Evolutionary conservation across 768 basidiomycete species (phyloP).

Genomic region (Tephrocybe sp.): DNA sequence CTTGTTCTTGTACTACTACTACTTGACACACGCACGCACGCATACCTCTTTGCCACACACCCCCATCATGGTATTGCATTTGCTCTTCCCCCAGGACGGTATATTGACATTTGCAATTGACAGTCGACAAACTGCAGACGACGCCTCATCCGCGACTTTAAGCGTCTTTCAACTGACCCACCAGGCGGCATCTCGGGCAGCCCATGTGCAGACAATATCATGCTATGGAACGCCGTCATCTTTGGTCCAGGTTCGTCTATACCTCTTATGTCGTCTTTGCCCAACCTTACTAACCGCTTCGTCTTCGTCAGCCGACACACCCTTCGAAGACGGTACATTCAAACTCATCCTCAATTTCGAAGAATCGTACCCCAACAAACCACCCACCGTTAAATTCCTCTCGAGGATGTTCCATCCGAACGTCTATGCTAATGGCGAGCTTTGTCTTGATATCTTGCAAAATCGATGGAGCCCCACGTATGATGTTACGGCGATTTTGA

Average conservation of each 20-base stretch:
- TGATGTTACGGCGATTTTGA: conserved; percentile 97
- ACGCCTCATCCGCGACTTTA: conserved; percentile 97
- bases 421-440: conserved; percentile 97
- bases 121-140: conserved; percentile 93
- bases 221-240: conserved; percentile 99
- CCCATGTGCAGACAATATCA: conserved; percentile 97
- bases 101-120: too few species aligned
- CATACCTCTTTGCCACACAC: too few species aligned
- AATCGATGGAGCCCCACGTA: conserved; percentile 99
- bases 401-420: conserved; percentile 99
- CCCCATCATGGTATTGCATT: too few species aligned
- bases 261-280: background rate
- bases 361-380: conserved; percentile 98
- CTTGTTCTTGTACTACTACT: background rate
- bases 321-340: conserved; percentile 99
- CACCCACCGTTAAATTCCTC: conserved; percentile 95
- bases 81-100: too few species aligned
- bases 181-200: conserved; percentile 96
- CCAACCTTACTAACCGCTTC: conserved; percentile 1
- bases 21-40: too few species aligned
- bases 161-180: conserved; percentile 89
- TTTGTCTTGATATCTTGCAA: conserved; percentile 97
- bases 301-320: conserved; percentile 77
- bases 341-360: conserved; percentile 93
- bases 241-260: conserved; percentile 87